Conservation (phyloP, 495 filamentous ascomycete species). For the Aspergillus conjunctus region DNA sequence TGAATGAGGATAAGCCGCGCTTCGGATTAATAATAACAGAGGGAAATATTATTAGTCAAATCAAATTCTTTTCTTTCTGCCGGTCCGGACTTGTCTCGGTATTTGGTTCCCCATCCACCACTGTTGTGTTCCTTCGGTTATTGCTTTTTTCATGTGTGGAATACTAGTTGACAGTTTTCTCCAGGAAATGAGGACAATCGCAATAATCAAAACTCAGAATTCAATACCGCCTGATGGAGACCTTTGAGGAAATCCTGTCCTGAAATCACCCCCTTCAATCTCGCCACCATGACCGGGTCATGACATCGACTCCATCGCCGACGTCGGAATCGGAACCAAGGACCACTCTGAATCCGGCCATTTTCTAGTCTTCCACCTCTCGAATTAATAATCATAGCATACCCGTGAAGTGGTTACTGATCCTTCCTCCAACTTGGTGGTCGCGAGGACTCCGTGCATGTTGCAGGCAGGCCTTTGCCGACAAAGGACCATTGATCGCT, state of each 20-base stretch:
- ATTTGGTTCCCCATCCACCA: background rate
- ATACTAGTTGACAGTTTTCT: too few species aligned
- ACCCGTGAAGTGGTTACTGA: background rate
- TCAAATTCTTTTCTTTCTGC: background rate
- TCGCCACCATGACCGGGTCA: background rate
- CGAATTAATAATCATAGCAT: background rate
- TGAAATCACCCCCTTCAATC: background rate
- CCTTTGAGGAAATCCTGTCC: background rate
- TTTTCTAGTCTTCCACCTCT: background rate
- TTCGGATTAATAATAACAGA: background rate
- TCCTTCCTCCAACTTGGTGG: background rate
- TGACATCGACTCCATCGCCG: background rate
- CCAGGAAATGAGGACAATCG: background rate
- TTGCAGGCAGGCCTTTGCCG: too few species aligned
- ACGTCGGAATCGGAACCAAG: conserved; percentile 5
- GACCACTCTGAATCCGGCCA: background rate
- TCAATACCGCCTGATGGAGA: too few species aligned
- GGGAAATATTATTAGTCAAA: too few species aligned
- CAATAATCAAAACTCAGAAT: too few species aligned
- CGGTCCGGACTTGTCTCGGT: background rate
- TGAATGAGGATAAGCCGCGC: background rate
- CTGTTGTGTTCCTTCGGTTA: background rate
- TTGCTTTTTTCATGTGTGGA: background rate
- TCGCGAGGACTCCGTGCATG: background rate
- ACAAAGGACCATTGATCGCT: too few species aligned